Conservation (phyloP, 2,329 filamentous ascomycete species). For the Exophiala oligosperma region DNA sequence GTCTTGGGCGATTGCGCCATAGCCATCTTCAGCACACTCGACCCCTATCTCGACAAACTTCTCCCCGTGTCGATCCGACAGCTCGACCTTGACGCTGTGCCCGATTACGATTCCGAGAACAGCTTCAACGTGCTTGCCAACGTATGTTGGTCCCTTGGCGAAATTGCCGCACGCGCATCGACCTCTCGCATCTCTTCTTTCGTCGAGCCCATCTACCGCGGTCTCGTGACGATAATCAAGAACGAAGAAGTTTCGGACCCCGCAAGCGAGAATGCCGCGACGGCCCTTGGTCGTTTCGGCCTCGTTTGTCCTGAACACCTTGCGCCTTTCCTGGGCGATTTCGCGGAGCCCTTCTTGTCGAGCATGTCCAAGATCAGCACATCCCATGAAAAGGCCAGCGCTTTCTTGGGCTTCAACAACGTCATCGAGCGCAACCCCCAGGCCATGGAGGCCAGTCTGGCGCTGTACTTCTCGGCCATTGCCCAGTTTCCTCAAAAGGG, state of each 20-base stretch:
- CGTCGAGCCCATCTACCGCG: constrained; percentile 72
- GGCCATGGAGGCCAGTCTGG: constrained; percentile 83
- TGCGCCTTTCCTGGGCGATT: constrained; percentile 74
- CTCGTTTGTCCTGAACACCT: constrained; percentile 74
- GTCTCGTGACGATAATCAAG: constrained; percentile 77
- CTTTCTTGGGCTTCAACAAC: constrained; percentile 85
- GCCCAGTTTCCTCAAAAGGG: constrained; percentile 67
- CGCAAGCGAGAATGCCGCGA: constrained; percentile 89
- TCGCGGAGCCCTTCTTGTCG: constrained; percentile 77
- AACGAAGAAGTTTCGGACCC: constrained; percentile 83
- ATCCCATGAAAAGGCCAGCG: constrained; percentile 91
- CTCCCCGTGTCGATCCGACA: constrained; percentile 80
- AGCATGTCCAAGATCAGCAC: constrained; percentile 82
- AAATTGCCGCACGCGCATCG: constrained; percentile 80
- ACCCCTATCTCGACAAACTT: constrained; percentile 69
- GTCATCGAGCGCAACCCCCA: constrained; percentile 84
- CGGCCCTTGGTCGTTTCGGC: constrained; percentile 85
- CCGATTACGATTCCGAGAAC: constrained; percentile 78
- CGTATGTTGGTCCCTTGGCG: constrained; percentile 93
- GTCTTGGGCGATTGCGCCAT: constrained; percentile 92
- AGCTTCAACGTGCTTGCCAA: constrained; percentile 96
- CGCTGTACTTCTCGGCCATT: constrained; percentile 81
- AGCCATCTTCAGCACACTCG: constrained; percentile 81
- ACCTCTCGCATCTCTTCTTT: constrained; percentile 62
- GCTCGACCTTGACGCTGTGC: constrained; percentile 74